These are phyloP conservation scores for Clonostachys solani DNA, from an alignment of 2,329 filamentous ascomycete genomes.

Conservation along the genomic window DNA sequence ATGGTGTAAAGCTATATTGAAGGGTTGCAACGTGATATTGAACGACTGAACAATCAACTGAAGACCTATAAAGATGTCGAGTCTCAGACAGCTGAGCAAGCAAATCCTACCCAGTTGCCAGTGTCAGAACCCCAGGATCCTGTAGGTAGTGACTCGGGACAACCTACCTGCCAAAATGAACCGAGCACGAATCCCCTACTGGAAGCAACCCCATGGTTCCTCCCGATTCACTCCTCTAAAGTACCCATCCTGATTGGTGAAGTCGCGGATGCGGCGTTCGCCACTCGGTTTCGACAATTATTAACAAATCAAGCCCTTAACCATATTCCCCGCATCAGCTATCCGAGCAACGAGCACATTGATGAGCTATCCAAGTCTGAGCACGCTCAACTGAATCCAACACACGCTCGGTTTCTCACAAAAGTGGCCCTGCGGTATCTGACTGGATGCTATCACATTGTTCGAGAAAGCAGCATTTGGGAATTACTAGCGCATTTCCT, in stretches of 20 bases:
- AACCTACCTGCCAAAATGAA: not conserved
- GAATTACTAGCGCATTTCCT: conserved; percentile 30
- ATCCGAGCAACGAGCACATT: conserved; percentile 20
- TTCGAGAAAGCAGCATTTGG: conserved; percentile 28
- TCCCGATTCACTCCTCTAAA: conserved; percentile 21
- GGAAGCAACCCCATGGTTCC: conserved; percentile 27
- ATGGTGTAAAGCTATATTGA: conserved; percentile 22
- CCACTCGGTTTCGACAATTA: conserved; percentile 27
- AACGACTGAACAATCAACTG: conserved; percentile 16
- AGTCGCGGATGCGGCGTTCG: conserved; percentile 27
- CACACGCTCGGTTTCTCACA: conserved; percentile 12
- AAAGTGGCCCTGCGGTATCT: conserved; percentile 34
- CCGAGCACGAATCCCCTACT: not conserved
- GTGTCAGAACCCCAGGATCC: conserved; percentile 7
- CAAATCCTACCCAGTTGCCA: conserved; percentile 6
- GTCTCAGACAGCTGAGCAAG: conserved; percentile 2
- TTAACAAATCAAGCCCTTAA: conserved; percentile 18
- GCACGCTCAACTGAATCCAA: conserved; percentile 9
- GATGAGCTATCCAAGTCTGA: conserved; percentile 18
- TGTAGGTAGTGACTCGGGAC: not conserved
- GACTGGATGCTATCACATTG: conserved; percentile 32
- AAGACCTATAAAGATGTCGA: not conserved
- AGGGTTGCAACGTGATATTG: conserved; percentile 24
- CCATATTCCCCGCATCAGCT: conserved; percentile 25
- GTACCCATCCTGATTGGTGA: conserved; percentile 28